Conservation (phyloP, 148 eudicot genomes). For the Spergularia marina region DNA sequence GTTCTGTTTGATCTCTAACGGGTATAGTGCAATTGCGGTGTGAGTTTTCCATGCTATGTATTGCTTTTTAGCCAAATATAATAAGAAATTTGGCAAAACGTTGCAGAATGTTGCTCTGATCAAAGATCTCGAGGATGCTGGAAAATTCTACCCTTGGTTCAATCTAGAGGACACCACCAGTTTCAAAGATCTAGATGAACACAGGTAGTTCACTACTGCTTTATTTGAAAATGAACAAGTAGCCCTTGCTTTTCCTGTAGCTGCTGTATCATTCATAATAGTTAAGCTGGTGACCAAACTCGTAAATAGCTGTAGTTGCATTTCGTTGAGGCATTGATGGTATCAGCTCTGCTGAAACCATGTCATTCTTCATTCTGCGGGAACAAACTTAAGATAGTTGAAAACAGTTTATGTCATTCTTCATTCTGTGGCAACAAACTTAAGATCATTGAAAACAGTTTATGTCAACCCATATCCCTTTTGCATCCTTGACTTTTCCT, state of each 20-base stretch:
- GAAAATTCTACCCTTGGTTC: constrained; percentile 87
- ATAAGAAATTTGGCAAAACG: background rate
- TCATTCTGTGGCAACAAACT: too few relatives aligned
- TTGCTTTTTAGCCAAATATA: constrained; percentile 1
- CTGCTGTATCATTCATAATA: too few relatives aligned
- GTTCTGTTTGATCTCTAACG: constrained; percentile 71
- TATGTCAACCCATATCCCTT: too few relatives aligned
- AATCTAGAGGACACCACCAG: constrained; percentile 93
- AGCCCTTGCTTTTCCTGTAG: too few relatives aligned
- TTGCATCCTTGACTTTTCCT: too few relatives aligned
- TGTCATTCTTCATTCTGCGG: too few relatives aligned
- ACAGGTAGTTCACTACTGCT: constrained; percentile 47
- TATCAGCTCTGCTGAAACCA: too few relatives aligned
- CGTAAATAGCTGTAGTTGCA: too few relatives aligned
- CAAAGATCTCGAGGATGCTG: constrained; percentile 83
- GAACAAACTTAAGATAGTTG: too few relatives aligned
- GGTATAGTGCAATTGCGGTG: constrained; percentile 34
- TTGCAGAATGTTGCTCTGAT: constrained; percentile 77
- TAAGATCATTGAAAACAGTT: too few relatives aligned
- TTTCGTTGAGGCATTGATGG: too few relatives aligned
- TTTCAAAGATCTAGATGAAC: constrained; percentile 77
- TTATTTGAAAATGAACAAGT: background rate
- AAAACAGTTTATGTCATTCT: too few relatives aligned
- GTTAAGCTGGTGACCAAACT: background rate
- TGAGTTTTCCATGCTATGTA: background rate